Conservation (phyloP, 768 basidiomycete species). For the Naganishia antarctica region DNA sequence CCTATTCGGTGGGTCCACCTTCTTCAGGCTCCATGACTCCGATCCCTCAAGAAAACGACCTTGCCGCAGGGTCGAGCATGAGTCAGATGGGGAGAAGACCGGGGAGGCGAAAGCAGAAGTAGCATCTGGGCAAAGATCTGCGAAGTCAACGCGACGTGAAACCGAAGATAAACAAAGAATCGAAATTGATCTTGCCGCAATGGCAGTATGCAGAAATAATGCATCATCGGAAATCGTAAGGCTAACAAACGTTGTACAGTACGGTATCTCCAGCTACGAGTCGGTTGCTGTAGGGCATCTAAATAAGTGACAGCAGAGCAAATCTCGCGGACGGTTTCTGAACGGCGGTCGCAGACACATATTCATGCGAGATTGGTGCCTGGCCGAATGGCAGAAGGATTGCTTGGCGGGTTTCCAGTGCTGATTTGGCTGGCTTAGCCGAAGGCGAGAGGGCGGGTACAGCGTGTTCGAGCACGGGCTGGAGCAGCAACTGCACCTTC, state of each 20-base stretch:
- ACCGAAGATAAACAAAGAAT: too few relatives aligned
- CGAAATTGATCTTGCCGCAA: too few relatives aligned
- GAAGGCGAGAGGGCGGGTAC: background rate
- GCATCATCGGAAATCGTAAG: too few relatives aligned
- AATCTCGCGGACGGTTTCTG: slow-evolving; percentile 46
- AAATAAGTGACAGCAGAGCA: slow-evolving; percentile 39
- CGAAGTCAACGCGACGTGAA: too few relatives aligned
- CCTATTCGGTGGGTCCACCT: too few relatives aligned
- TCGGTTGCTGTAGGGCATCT: background rate
- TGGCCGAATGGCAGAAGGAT: slow-evolving; percentile 24
- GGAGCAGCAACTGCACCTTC: slow-evolving; percentile 18
- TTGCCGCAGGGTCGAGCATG: too few relatives aligned
- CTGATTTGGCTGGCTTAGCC: background rate
- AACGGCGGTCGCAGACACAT: slow-evolving; percentile 36
- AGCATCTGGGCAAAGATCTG: too few relatives aligned
- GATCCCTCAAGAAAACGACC: too few relatives aligned
- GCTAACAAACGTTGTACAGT: slow-evolving; percentile 2
- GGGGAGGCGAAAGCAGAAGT: too few relatives aligned
- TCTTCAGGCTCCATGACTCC: too few relatives aligned
- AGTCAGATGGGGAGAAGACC: too few relatives aligned
- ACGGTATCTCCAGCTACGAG: background rate
- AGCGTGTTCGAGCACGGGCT: slow-evolving; percentile 15
- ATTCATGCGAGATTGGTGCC: slow-evolving; percentile 13
- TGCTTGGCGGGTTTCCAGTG: slow-evolving; percentile 17
- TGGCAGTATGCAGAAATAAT: too few relatives aligned